These are phyloP conservation scores for Hypoxylon subgilvum DNA, from an alignment of 495 filamentous ascomycete genomes.

Conservation along the genomic window DNA sequence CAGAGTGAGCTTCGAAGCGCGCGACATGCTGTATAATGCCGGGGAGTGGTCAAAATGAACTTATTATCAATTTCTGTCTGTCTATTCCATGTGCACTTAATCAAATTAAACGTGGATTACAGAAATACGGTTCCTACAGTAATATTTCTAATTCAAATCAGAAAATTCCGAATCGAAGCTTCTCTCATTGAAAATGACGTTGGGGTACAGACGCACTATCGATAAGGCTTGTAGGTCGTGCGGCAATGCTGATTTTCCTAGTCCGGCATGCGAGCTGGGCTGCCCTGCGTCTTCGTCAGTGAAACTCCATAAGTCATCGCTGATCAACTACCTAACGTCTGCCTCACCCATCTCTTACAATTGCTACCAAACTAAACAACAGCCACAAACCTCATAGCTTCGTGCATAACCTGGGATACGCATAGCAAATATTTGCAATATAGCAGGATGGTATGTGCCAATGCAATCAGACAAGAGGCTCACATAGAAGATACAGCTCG, in stretches of 20 bases:
- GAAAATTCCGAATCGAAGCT: too few relatives aligned
- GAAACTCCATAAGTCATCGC: conserved; percentile 5
- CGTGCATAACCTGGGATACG: not conserved
- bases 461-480: not conserved
- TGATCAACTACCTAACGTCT: not conserved
- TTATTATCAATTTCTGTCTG: too few relatives aligned
- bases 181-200: conserved; percentile 17
- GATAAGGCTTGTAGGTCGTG: conserved; percentile 15
- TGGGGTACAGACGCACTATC: conserved; percentile 11
- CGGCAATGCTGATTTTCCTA: conserved; percentile 17
- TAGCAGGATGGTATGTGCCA: conserved; percentile 48
- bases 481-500: conserved; percentile 3
- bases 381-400: too few relatives aligned
- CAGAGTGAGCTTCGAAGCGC: conserved; percentile 84
- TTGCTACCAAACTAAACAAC: not conserved
- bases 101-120: too few relatives aligned
- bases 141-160: too few relatives aligned
- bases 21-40: conserved; percentile 80
- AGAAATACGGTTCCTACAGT: too few relatives aligned
- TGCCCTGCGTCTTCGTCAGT: conserved; percentile 22
- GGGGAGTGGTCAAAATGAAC: not conserved
- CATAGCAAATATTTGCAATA: conserved; percentile 36
- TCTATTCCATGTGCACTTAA: too few relatives aligned
- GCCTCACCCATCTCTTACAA: conserved; percentile 6
- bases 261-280: not conserved